Conservation (phyloP, 2,329 filamentous ascomycete species). For the Colletotrichum graminicola region DNA sequence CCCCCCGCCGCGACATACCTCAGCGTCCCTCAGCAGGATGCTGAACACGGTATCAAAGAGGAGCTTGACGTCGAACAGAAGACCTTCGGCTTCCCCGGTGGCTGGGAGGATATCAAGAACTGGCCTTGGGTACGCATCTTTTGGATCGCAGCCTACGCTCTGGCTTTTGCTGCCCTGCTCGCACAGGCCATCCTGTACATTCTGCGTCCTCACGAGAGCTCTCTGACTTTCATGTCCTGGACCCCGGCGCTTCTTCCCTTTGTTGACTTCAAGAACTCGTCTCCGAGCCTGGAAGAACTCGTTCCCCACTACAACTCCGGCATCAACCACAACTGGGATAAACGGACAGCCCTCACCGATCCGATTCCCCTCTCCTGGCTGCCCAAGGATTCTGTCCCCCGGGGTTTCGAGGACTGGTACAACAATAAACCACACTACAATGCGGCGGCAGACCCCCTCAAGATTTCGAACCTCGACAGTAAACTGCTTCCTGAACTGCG, state of each 20-base stretch:
- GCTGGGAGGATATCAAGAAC: not conserved
- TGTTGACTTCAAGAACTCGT: constrained; percentile 49
- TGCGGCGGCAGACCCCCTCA: constrained; percentile 49
- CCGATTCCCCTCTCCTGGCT: constrained; percentile 47
- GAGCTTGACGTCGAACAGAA: not conserved
- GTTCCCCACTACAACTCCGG: constrained; percentile 43
- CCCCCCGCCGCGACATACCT: not conserved
- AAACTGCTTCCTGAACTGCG: constrained; percentile 43
- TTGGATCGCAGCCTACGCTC: not conserved
- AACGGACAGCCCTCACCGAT: constrained; percentile 47
- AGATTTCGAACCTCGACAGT: constrained; percentile 50
- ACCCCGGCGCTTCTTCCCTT: constrained; percentile 51
- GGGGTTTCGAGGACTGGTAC: constrained; percentile 48
- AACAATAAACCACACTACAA: constrained; percentile 47
- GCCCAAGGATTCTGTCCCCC: constrained; percentile 42
- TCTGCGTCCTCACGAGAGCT: constrained; percentile 48
- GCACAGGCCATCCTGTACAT: constrained; percentile 22
- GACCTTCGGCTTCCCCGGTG: not conserved
- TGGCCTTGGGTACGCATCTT: not conserved
- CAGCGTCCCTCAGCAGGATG: not conserved
- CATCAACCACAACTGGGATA: constrained; percentile 47
- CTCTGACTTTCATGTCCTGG: constrained; percentile 53
- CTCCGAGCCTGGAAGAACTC: constrained; percentile 46
- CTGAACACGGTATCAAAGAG: not conserved
- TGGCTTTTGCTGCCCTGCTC: not conserved